Conservation (phyloP, 257 asterid species). For the Plantago major region DNA sequence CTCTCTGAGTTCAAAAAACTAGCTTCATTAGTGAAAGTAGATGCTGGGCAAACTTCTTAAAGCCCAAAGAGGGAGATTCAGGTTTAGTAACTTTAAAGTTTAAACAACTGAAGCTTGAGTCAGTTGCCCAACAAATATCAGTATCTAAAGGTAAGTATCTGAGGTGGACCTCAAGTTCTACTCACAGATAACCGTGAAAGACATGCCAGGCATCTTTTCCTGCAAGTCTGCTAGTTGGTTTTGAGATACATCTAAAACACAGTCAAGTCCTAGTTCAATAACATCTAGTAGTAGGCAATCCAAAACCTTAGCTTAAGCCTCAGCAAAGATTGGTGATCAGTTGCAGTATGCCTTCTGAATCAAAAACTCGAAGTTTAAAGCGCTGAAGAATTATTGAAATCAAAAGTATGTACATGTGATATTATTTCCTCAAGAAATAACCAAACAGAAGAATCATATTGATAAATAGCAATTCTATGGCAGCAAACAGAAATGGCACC, state of each 20-base stretch:
- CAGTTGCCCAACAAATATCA: neutral
- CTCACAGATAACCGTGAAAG: neutral
- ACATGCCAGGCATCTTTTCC: neutral
- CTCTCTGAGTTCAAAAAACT: neutral
- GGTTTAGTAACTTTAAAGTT: neutral
- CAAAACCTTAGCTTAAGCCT: too few relatives aligned
- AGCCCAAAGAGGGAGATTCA: neutral
- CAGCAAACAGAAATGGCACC: constrained; percentile 37
- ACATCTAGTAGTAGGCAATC: neutral
- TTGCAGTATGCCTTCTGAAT: too few relatives aligned
- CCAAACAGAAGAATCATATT: neutral
- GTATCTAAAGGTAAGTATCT: too few relatives aligned
- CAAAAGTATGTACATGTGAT: neutral
- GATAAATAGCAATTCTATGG: neutral
- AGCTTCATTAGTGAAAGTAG: neutral
- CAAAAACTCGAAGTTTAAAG: too few relatives aligned
- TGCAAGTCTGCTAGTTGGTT: neutral
- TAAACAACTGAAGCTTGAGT: neutral
- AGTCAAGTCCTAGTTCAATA: neutral
- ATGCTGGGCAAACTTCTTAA: neutral
- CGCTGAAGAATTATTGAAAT: too few relatives aligned
- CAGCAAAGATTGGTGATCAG: too few relatives aligned
- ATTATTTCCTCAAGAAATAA: constrained; percentile 3
- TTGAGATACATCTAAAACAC: neutral
- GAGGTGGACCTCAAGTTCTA: neutral